Evolutionary conservation across 306 rosid genomes (phyloP).

Genomic region (Casuarina equisetifolia): DNA sequence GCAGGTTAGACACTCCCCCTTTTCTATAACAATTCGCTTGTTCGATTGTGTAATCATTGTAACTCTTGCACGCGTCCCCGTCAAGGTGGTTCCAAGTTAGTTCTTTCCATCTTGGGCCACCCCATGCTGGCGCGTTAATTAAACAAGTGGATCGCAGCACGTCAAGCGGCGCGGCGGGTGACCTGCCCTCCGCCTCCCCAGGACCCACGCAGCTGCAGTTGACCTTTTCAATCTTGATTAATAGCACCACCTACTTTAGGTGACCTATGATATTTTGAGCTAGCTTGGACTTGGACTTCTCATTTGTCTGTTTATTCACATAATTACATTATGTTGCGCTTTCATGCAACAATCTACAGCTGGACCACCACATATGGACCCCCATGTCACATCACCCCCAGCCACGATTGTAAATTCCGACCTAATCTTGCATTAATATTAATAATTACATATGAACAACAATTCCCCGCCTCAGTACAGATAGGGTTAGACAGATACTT

Average conservation of each 20-base stretch:
- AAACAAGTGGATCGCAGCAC: background rate
- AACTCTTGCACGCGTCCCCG: too few species aligned
- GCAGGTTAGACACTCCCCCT: too few species aligned
- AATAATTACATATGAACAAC: background rate
- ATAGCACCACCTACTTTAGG: slow-evolving; percentile 5
- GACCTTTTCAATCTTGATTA: background rate
- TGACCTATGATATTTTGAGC: slow-evolving; percentile 10
- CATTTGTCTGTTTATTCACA: slow-evolving; percentile 15
- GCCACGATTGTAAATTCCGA: background rate
- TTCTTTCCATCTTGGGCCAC: too few species aligned
- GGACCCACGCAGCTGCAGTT: background rate
- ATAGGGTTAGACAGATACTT: background rate
- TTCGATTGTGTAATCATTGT: too few species aligned
- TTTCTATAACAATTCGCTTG: too few species aligned
- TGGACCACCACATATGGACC: background rate
- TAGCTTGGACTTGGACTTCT: slow-evolving; percentile 8
- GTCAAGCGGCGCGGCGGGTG: background rate
- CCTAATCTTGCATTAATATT: background rate
- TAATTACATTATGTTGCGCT: background rate
- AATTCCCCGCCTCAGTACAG: too few species aligned
- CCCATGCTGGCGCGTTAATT: too few species aligned
- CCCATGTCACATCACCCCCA: background rate
- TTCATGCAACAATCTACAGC: background rate
- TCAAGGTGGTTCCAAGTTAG: too few species aligned
- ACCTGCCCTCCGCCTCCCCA: background rate